Percentiles rank a stretch among this genome's conserved stretches.
Evolutionary conservation across 106 monocot species (phyloP).

Genomic region (Dendrobium nobile): DNA sequence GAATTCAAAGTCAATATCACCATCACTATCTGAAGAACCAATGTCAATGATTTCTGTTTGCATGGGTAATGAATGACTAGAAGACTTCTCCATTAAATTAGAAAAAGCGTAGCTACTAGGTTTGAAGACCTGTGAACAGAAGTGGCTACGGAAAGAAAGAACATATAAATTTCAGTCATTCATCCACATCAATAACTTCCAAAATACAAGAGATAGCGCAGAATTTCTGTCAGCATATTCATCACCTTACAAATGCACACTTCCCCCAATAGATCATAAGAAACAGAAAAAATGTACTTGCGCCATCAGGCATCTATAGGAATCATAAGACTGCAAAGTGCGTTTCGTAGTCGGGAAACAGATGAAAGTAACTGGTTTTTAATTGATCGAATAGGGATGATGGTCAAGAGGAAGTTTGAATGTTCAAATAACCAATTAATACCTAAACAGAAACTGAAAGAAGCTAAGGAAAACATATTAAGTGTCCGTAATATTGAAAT

Average conservation of each 20-base stretch:
- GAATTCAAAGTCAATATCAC: slow-evolving; percentile 2
- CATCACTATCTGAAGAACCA: slow-evolving; percentile 8
- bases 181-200: background rate
- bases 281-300: background rate
- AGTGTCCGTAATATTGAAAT: background rate
- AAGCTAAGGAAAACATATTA: background rate
- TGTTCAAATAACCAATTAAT: background rate
- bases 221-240: slow-evolving; percentile 2
- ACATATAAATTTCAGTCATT: background rate
- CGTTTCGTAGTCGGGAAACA: background rate
- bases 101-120: background rate
- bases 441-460: background rate
- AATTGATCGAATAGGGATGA: background rate
- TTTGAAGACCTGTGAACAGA: background rate
- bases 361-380: background rate
- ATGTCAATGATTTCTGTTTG: slow-evolving; percentile 5
- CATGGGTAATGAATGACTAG: slow-evolving; percentile 8
- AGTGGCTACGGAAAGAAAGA: background rate
- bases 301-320: background rate
- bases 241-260: slow-evolving; percentile 2
- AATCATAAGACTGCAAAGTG: background rate
- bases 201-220: background rate
- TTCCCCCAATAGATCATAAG: background rate
- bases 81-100: slow-evolving; percentile 1
- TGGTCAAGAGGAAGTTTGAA: background rate